A percentile compares a stretch with the other conserved stretches of the same genome.
These are phyloP conservation scores for Jatropha podagrica DNA, from an alignment of 441 rosid species.

Conservation along the genomic window DNA sequence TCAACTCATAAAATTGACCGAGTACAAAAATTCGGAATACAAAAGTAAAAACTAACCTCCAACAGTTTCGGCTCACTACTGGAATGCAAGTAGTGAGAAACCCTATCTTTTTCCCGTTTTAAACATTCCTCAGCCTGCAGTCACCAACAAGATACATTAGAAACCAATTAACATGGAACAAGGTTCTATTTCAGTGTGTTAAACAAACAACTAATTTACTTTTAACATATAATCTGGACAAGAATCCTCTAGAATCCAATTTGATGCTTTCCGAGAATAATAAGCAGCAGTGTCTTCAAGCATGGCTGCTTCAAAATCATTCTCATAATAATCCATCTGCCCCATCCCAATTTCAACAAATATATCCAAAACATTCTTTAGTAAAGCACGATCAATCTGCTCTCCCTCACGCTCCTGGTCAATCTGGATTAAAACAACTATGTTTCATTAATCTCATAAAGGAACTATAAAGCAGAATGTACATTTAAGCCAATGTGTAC, in stretches of 20 bases:
- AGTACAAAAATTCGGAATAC: background rate
- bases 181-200: background rate
- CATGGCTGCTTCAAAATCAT: slow-evolving; percentile 79
- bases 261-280: slow-evolving; percentile 89
- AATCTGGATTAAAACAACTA: slow-evolving; percentile 44
- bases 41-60: slow-evolving; percentile 53
- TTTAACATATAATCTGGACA: slow-evolving; percentile 92
- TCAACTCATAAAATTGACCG: background rate
- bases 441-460: background rate
- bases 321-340: slow-evolving; percentile 69
- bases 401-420: slow-evolving; percentile 96
- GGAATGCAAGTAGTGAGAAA: slow-evolving; percentile 82
- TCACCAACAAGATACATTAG: slow-evolving; percentile 22
- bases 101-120: slow-evolving; percentile 92
- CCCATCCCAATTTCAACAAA: slow-evolving; percentile 97
- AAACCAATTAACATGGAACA: slow-evolving; percentile 1
- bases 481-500: background rate
- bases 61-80: slow-evolving; percentile 89
- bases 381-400: slow-evolving; percentile 78
- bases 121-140: slow-evolving; percentile 93
- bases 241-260: slow-evolving; percentile 88
- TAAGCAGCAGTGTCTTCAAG: slow-evolving; percentile 78
- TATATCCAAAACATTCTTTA: slow-evolving; percentile 89
- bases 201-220: slow-evolving; percentile 28
- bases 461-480: background rate